These are phyloP conservation scores for Escallonia herrerae DNA, from an alignment of 129 eudicot genomes.

Conservation along the genomic window DNA sequence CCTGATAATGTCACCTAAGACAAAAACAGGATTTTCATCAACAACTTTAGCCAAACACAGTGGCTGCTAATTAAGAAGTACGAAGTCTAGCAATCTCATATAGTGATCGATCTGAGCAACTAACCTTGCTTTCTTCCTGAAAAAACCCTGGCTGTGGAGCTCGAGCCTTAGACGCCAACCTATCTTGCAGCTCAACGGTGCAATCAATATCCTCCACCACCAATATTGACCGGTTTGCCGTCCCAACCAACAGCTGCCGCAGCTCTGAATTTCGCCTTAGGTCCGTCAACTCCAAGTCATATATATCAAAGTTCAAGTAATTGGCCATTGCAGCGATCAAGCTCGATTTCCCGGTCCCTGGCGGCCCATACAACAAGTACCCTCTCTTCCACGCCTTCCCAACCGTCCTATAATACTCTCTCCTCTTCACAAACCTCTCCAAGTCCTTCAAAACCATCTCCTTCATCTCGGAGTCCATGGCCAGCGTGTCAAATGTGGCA, in stretches of 20 bases:
- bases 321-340: conserved; percentile 71
- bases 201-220: conserved; percentile 54
- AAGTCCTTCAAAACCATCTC: conserved; percentile 46
- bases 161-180: not conserved
- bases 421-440: conserved; percentile 50
- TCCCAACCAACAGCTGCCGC: conserved; percentile 29
- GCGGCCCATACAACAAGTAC: conserved; percentile 72
- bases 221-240: conserved; percentile 35
- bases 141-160: not conserved
- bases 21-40: not conserved
- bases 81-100: not conserved
- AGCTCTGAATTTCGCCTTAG: conserved; percentile 37
- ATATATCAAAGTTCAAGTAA: conserved; percentile 55
- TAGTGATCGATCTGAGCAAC: not conserved
- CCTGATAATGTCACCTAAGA: conserved; percentile 39
- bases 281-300: conserved; percentile 58
- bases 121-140: conserved; percentile 27
- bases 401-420: conserved; percentile 43
- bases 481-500: conserved; percentile 52
- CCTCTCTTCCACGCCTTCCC: conserved; percentile 91
- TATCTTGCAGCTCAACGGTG: conserved; percentile 28
- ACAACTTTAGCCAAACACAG: not conserved
- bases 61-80: too few species aligned
- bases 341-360: conserved; percentile 68
- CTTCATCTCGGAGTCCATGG: conserved; percentile 47